Evolutionary conservation across 176 grass and related monocot species (phyloP).

Genomic region (Poa pratensis): DNA sequence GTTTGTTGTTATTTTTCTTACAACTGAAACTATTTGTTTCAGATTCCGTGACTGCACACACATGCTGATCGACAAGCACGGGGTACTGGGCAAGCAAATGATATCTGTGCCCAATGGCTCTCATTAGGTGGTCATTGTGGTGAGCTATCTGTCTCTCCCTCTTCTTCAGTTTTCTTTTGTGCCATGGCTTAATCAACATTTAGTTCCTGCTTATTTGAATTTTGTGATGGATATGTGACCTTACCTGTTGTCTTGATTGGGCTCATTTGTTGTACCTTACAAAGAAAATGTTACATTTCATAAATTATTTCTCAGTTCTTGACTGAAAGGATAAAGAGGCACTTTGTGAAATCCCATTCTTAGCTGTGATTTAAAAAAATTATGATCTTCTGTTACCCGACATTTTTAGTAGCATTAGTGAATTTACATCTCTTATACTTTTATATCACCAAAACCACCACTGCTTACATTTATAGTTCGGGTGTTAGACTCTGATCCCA

Average conservation of each 20-base stretch:
- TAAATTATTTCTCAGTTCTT: not conserved
- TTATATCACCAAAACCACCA: not conserved
- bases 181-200: no score
- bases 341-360: constrained; percentile 22
- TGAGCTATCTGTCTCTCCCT: not conserved
- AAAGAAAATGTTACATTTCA: not conserved
- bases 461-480: not conserved
- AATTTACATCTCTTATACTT: not conserved
- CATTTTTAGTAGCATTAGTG: not conserved
- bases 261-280: constrained; percentile 12
- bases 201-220: no score
- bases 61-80: not conserved
- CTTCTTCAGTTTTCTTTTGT: not conserved
- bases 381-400: constrained; percentile 3
- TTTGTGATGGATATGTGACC: no score
- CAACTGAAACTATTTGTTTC: not conserved
- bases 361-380: constrained; percentile 3
- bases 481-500: not conserved
- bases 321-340: not conserved
- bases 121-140: not conserved
- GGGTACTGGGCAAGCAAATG: not conserved
- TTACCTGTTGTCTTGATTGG: constrained; percentile 15
- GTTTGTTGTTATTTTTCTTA: no score
- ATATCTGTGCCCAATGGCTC: not conserved
- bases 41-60: not conserved